These are phyloP conservation scores for Aegilops tauschii DNA, from an alignment of 176 grass and related monocot genomes.

Conservation along the genomic window DNA sequence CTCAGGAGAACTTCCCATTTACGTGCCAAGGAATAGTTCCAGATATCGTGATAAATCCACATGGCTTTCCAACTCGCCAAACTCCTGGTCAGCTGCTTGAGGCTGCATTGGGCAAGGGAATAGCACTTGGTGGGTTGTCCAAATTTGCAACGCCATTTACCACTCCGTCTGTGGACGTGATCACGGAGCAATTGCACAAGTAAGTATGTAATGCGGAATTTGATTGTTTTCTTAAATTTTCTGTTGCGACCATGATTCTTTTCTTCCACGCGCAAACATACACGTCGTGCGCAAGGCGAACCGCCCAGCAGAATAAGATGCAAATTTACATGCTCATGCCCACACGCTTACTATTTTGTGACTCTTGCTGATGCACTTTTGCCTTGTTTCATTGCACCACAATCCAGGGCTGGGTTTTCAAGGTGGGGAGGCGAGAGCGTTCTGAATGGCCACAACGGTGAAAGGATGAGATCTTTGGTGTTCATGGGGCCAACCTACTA, in stretches of 20 bases:
- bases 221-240: not conserved
- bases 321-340: not conserved
- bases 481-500: slow-evolving; percentile 94
- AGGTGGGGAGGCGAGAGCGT: slow-evolving; percentile 79
- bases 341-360: not conserved
- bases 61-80: slow-evolving; percentile 92
- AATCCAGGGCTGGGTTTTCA: slow-evolving; percentile 69
- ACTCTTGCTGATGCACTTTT: not conserved
- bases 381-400: not conserved
- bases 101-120: slow-evolving; percentile 93
- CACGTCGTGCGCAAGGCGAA: not conserved
- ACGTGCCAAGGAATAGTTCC: slow-evolving; percentile 82
- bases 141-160: slow-evolving; percentile 93
- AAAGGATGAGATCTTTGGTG: slow-evolving; percentile 69
- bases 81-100: slow-evolving; percentile 97
- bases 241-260: not conserved
- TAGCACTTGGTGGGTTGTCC: slow-evolving; percentile 46
- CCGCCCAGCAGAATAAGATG: not conserved
- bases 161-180: slow-evolving; percentile 75
- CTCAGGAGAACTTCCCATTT: slow-evolving; percentile 94
- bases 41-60: slow-evolving; percentile 95
- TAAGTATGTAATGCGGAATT: slow-evolving; percentile 38
- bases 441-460: slow-evolving; percentile 81
- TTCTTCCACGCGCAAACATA: not conserved
- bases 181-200: slow-evolving; percentile 84